Percentiles rank a stretch among this genome's conserved stretches.
Conservation (phyloP, 2,329 filamentous ascomycete species). For the Karstenula rhodostoma region DNA sequence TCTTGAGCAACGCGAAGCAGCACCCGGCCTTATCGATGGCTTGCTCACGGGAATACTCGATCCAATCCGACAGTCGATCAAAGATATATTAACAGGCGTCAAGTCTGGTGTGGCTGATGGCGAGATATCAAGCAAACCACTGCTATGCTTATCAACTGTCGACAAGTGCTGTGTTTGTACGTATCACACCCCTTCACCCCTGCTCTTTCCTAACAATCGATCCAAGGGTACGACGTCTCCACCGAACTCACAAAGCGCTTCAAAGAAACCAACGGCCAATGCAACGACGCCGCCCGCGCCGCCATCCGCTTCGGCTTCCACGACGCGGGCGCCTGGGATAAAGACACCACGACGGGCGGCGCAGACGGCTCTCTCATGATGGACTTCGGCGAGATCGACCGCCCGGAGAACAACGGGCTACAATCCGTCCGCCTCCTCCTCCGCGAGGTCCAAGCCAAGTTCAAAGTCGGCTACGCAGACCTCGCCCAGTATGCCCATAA, state of each 20-base stretch:
- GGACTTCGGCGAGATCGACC: constrained; percentile 45
- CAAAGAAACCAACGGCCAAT: constrained; percentile 32
- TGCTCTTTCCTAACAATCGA: constrained; percentile 17
- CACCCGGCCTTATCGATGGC: constrained; percentile 35
- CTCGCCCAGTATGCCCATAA: constrained; percentile 61
- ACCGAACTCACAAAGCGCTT: constrained; percentile 39
- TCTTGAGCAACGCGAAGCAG: constrained; percentile 29
- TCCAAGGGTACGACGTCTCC: constrained; percentile 42
- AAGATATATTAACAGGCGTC: constrained; percentile 36
- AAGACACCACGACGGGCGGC: constrained; percentile 47
- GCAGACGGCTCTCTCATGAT: constrained; percentile 54
- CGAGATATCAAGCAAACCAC: constrained; percentile 31
- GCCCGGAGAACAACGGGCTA: constrained; percentile 57
- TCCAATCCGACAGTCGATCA: constrained; percentile 32
- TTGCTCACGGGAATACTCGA: constrained; percentile 29
- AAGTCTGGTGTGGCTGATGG: constrained; percentile 36
- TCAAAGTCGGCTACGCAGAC: constrained; percentile 61
- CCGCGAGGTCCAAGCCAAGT: constrained; percentile 50
- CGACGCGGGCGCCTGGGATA: constrained; percentile 46
- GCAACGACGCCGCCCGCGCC: constrained; percentile 46
- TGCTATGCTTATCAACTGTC: constrained; percentile 27
- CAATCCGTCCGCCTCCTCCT: constrained; percentile 52
- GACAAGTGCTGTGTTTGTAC: constrained; percentile 44
- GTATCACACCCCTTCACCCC: constrained; percentile 12
- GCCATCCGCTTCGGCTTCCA: constrained; percentile 48